phyloP scores from a whole-genome alignment of 2,329 filamentous ascomycete genomes.

The Microsporum canis region DNA sequence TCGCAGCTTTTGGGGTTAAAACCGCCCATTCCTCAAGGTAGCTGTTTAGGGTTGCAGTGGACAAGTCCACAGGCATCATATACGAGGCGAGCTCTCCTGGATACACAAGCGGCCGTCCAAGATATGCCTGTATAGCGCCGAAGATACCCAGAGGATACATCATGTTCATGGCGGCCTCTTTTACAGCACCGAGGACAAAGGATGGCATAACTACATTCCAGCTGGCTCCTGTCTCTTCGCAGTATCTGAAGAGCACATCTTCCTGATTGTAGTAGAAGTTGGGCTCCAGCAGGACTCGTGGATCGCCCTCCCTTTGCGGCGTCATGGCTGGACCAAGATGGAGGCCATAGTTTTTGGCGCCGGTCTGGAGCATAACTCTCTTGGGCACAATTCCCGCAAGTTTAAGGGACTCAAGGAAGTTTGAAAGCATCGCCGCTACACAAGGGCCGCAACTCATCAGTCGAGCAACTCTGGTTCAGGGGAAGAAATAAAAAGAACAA shows the following conservation, averaged over 20 bases:
- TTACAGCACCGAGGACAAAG: slow-evolving; percentile 20
- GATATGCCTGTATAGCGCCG: slow-evolving; percentile 17
- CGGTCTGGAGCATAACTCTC: slow-evolving; percentile 38
- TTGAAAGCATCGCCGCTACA: slow-evolving; percentile 30
- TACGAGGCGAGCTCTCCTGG: slow-evolving; percentile 17
- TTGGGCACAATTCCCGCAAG: slow-evolving; percentile 35
- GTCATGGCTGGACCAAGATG: slow-evolving; percentile 18
- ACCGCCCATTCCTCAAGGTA: slow-evolving; percentile 23
- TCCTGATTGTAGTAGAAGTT: slow-evolving; percentile 24
- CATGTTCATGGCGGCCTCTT: slow-evolving; percentile 19
- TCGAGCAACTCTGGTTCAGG: neutral
- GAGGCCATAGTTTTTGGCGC: slow-evolving; percentile 19
- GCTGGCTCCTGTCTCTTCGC: slow-evolving; percentile 14
- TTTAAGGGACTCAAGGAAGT: slow-evolving; percentile 39
- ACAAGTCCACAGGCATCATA: slow-evolving; percentile 15
- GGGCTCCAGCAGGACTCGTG: slow-evolving; percentile 16
- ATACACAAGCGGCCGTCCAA: slow-evolving; percentile 16
- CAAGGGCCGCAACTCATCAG: neutral
- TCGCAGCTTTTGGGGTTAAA: slow-evolving; percentile 16
- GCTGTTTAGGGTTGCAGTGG: slow-evolving; percentile 17
- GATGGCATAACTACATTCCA: slow-evolving; percentile 21
- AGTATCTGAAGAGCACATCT: slow-evolving; percentile 18
- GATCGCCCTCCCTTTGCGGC: slow-evolving; percentile 20
- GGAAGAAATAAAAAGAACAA: neutral
- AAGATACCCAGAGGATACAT: slow-evolving; percentile 18